Evolutionary conservation across 805 yeast species (phyloP).

Genomic region (Pichia heedii): DNA sequence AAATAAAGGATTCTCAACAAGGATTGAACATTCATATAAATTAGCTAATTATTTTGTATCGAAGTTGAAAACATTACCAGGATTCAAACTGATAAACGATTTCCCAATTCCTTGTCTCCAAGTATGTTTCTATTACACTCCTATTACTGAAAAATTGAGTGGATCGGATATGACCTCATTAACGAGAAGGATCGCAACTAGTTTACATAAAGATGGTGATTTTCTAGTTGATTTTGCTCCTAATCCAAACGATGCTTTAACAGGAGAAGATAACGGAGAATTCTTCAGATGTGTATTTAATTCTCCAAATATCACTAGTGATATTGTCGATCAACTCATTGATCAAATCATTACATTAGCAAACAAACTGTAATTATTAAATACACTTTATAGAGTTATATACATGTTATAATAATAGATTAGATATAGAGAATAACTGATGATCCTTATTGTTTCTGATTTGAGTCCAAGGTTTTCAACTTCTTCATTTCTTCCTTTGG

Average conservation of each 20-base stretch:
- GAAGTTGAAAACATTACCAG: slow-evolving; percentile 29
- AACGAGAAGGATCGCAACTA: slow-evolving; percentile 55
- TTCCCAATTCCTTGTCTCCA: slow-evolving; percentile 70
- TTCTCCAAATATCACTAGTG: slow-evolving; percentile 48
- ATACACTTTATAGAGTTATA: background rate
- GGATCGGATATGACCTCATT: slow-evolving; percentile 38
- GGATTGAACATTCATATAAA: slow-evolving; percentile 67
- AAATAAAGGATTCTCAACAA: slow-evolving; percentile 46
- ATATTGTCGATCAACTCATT: slow-evolving; percentile 37
- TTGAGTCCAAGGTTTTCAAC: slow-evolving; percentile 51
- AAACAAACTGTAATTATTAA: slow-evolving; percentile 1
- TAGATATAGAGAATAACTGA: background rate
- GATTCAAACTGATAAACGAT: slow-evolving; percentile 48
- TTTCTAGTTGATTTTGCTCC: slow-evolving; percentile 78
- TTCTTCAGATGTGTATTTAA: slow-evolving; percentile 80
- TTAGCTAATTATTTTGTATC: slow-evolving; percentile 55
- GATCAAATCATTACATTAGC: slow-evolving; percentile 32
- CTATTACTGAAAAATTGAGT: slow-evolving; percentile 17
- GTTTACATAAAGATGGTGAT: slow-evolving; percentile 52
- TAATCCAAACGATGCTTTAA: slow-evolving; percentile 35
- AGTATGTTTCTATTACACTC: slow-evolving; percentile 71
- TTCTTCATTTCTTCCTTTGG: slow-evolving; percentile 73
- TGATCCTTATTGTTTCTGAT: slow-evolving; percentile 27
- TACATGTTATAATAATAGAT: background rate
- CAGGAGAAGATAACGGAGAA: slow-evolving; percentile 50